Conservation (phyloP, 176 grass and related monocot species). For the Oryza glaberrima region DNA sequence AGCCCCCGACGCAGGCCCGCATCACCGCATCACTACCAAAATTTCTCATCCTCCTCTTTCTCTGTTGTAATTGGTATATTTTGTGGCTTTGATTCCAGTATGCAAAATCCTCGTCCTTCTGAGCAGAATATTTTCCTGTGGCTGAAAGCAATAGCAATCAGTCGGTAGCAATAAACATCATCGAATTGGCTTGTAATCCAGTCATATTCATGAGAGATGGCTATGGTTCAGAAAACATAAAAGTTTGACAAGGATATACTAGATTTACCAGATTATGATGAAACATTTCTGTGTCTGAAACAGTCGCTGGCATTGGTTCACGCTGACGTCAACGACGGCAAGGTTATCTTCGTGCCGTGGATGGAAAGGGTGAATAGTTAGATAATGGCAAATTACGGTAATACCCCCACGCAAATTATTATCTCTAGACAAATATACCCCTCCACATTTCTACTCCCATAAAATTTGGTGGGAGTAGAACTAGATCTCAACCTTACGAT, state of each 20-base stretch:
- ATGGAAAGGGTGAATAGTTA: constrained; percentile 41
- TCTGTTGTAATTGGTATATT: constrained; percentile 30
- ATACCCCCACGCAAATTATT: too few species aligned
- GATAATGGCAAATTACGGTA: too few species aligned
- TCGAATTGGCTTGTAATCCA: constrained; percentile 31
- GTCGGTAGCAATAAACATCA: constrained; percentile 39
- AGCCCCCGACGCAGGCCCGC: too few species aligned
- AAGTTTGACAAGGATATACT: constrained; percentile 32
- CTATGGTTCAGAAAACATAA: constrained; percentile 39
- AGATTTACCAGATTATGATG: constrained; percentile 10
- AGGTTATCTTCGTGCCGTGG: constrained; percentile 88
- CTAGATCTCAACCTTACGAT: too few species aligned
- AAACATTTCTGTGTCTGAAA: constrained; percentile 32
- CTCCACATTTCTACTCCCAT: too few species aligned
- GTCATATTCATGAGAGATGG: constrained; percentile 41
- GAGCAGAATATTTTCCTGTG: constrained; percentile 23
- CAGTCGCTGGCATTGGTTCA: constrained; percentile 89
- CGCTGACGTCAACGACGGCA: constrained; percentile 80
- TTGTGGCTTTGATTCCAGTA: constrained; percentile 29
- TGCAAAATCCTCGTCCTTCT: constrained; percentile 14
- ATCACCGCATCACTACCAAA: constrained; percentile 6
- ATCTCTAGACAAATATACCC: too few species aligned
- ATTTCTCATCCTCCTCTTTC: constrained; percentile 19
- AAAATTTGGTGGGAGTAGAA: too few species aligned
- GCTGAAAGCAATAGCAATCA: constrained; percentile 11